Percentiles rank a stretch among this genome's conserved stretches.
Conservation (phyloP, 2,329 filamentous ascomycete species). For the Metarhizium brunneum region DNA sequence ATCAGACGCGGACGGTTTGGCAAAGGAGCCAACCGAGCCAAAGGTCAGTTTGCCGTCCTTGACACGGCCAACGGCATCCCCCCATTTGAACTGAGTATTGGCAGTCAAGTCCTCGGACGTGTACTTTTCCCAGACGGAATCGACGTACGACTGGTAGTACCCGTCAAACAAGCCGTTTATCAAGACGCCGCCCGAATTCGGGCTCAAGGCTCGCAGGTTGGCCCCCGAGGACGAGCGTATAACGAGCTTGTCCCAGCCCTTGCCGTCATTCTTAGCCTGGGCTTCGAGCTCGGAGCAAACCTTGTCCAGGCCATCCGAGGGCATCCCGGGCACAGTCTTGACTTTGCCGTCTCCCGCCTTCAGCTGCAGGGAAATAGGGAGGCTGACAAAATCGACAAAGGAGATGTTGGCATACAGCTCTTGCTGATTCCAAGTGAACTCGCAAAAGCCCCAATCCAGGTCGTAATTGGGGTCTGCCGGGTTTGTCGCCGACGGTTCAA, state of each 20-base stretch:
- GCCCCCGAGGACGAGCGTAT: conserved; percentile 27
- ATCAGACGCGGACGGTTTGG: conserved; percentile 36
- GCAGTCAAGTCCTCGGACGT: conserved; percentile 32
- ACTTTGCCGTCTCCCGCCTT: conserved; percentile 33
- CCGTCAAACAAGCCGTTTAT: conserved; percentile 34
- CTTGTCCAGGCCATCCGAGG: conserved; percentile 32
- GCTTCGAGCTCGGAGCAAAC: conserved; percentile 34
- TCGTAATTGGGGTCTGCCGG: conserved; percentile 51
- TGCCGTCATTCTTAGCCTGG: conserved; percentile 36
- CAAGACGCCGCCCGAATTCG: conserved; percentile 39
- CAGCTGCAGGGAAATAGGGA: conserved; percentile 52
- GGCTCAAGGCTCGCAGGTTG: conserved; percentile 42
- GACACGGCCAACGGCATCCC: conserved; percentile 35
- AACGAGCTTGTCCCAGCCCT: conserved; percentile 43
- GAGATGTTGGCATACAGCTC: conserved; percentile 61
- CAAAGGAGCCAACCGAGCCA: conserved; percentile 33
- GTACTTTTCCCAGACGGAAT: conserved; percentile 44
- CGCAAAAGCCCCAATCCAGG: conserved; percentile 56
- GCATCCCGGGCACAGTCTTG: conserved; percentile 40
- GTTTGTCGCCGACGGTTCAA: conserved; percentile 67
- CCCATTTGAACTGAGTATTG: conserved; percentile 46
- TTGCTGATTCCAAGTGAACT: conserved; percentile 55
- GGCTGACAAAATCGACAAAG: conserved; percentile 65
- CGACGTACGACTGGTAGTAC: conserved; percentile 42
- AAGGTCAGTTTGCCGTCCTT: conserved; percentile 29